Evolutionary conservation across 805 yeast genomes (phyloP), one percentile per base, ranked within the genome.

Genomic region (Ogataea paraovalis): DNA sequence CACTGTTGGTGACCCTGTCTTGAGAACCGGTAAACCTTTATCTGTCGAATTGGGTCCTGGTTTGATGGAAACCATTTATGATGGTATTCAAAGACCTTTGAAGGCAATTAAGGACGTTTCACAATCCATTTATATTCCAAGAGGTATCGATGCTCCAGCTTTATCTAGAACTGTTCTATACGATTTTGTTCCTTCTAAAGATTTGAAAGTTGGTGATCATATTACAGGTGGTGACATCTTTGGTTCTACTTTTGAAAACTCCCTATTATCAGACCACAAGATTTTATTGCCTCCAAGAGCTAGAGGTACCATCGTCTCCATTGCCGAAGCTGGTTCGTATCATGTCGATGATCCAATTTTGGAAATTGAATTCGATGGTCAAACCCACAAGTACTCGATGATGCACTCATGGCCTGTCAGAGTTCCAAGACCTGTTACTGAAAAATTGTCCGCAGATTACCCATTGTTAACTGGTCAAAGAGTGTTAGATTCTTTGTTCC

Each of bases 371-470:
- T 94, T 91, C 62, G 92, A 90, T 53, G 98, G 97, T 58, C 78
- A 81, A 64, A 86, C 79, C 58, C 78, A 77, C 57, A 75, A 79
- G 43, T 92, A 87, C 75, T 77, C 95, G 39, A 90, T 94, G 97
- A 89, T 82, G 85, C 99, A 94, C 72, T 84, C 97, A 25, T 94
- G 99, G 99, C 99, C 99, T 33, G 99, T 94, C 53, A 90, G 99
- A 78, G 96, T 91, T 40, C 98, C 99, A 61, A 85, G 99, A 74
- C 99, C 99, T 16, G 98, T 92, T 42, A 86, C 97, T 44, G 95
- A 90, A 70, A 90, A 92, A 68, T 73, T 89, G 54, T 74, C 96
- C 51, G 98, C 99, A 39, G 94, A 92, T 71, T 81, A 86, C 70
- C 99, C 99, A 44, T 78, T 94, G 60, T 79, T 94, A 62, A 94